These are phyloP conservation scores for Fusarium sp. DNA, from an alignment of 2,329 filamentous ascomycete species.

Conservation along the genomic window DNA sequence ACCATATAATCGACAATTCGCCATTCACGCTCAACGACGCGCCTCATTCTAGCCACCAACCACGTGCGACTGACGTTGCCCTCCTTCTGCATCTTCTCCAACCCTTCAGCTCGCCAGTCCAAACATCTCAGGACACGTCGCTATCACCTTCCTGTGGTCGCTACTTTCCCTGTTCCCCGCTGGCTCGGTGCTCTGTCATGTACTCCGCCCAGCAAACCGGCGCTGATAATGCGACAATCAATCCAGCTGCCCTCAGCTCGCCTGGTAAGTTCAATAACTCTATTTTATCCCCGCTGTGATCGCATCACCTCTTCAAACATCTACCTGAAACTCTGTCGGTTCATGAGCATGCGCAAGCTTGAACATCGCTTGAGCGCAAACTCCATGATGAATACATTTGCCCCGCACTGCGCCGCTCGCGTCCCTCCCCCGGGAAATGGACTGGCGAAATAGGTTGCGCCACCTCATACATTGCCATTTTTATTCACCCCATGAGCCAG, in stretches of 20 bases:
- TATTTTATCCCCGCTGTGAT: constrained; percentile 23
- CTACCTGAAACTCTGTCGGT: constrained; percentile 12
- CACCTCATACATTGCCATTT: constrained; percentile 1
- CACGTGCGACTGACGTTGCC: constrained; percentile 61
- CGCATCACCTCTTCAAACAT: constrained; percentile 26
- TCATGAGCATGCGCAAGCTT: neutral
- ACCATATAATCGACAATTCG: constrained; percentile 43
- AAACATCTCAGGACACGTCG: constrained; percentile 73
- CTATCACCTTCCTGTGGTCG: constrained; percentile 55
- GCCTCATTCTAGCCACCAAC: constrained; percentile 56
- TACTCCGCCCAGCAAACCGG: constrained; percentile 67
- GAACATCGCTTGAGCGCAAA: constrained; percentile 18
- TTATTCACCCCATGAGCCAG: constrained; percentile 9
- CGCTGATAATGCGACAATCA: constrained; percentile 89
- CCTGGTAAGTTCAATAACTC: constrained; percentile 67
- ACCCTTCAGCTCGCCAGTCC: constrained; percentile 55
- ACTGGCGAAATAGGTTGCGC: constrained; percentile 17
- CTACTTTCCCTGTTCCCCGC: constrained; percentile 37
- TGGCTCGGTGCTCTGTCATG: constrained; percentile 50
- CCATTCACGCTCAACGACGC: constrained; percentile 42
- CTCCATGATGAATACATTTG: constrained; percentile 29
- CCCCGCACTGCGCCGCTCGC: constrained; percentile 25
- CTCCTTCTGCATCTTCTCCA: constrained; percentile 56
- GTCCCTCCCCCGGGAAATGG: constrained; percentile 2
- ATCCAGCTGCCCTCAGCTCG: constrained; percentile 86